Evolutionary conservation across 1,284 basidiomycete genomes (phyloP), one percentile per base, ranked within the genome.

Genomic region (Sphaerobolus stellatus): DNA sequence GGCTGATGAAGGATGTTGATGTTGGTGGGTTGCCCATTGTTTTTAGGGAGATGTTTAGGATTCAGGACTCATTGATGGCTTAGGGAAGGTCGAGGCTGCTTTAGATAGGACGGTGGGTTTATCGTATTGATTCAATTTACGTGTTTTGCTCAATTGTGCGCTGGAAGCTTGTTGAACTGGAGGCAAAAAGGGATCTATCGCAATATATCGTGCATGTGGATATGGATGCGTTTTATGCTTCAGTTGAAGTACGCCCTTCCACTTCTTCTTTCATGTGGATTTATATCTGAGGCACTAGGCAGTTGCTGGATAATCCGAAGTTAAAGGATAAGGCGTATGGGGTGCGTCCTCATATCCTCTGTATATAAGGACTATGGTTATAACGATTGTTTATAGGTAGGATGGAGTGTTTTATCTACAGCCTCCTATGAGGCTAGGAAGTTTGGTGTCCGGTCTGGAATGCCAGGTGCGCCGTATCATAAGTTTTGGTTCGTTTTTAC

Each of bases 381-480:
- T 43, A 20, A 22, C 25, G 16, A 24, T 20, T 43, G 36, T 22
- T n/a, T 43, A n/a, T 58, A 90, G 88, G 87, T 90, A 27, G 88
- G 87, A 22, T 70, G 75, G 43, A 90, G 91, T 6, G 88, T 96
- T 3, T 68, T 96, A 16, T 85, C 81, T 2, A 97, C 94, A 0
- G 92, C 94, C 20, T 93, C 90, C 2, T 97, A 97, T 59, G 93
- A 94, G 66, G 94, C 94, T 1, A 80, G 94, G 48, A 92, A 89
- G 66, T 94, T 80, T 62, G 94, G 94, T 1, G 88, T 90, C 30
- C 83, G 93, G 25, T 93, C 90, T 4, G 93, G 91, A 28, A 95
- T 95, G 93, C 82, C 92, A 47, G 79, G 88, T 88, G 61, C 58
- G 41, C 41, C 18, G 18, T 11, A 20, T 18, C 18, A 31, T 24